phyloP scores from a whole-genome alignment of 2,329 filamentous ascomycete species.

The Rhynchosporium agropyri region DNA sequence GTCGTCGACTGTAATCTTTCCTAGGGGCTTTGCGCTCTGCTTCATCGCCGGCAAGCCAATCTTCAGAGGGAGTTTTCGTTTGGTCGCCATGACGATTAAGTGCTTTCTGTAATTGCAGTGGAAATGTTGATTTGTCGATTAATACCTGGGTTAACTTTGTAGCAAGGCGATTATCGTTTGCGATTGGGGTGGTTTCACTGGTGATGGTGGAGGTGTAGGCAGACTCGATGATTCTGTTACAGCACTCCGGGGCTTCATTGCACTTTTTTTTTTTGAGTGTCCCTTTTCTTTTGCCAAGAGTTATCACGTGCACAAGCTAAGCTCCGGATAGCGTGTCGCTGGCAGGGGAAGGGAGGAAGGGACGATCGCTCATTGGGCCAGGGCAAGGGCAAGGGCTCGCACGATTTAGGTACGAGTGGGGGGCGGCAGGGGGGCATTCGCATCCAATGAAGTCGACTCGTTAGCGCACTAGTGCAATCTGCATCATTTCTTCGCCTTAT shows the following conservation, averaged over 20 bases:
- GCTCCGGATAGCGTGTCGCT: not conserved
- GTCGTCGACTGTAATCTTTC: slow-evolving; percentile 59
- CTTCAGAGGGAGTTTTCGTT: slow-evolving; percentile 61
- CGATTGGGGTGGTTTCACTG: not conserved
- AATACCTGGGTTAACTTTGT: not conserved
- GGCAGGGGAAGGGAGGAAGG: not conserved
- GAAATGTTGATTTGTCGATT: too few species aligned
- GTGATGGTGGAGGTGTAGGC: not conserved
- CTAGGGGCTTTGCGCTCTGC: slow-evolving; percentile 54
- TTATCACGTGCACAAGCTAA: not conserved
- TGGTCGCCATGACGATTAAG: slow-evolving; percentile 55
- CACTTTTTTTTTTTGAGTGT: not conserved
- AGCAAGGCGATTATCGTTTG: too few species aligned
- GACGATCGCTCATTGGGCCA: slow-evolving; percentile 4
- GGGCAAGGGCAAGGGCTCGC: not conserved
- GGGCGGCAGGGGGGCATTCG: not conserved
- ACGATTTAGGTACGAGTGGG: not conserved
- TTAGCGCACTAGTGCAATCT: slow-evolving; percentile 4
- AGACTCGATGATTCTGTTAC: not conserved
- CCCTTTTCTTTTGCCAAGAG: not conserved
- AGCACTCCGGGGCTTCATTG: not conserved
- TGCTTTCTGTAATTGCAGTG: not conserved
- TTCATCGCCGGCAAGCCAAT: slow-evolving; percentile 59
- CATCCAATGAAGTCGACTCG: too few species aligned
- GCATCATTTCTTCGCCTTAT: not conserved